phyloP scores from a whole-genome alignment of 2,329 filamentous ascomycete genomes.

The Fusarium multiceps region DNA sequence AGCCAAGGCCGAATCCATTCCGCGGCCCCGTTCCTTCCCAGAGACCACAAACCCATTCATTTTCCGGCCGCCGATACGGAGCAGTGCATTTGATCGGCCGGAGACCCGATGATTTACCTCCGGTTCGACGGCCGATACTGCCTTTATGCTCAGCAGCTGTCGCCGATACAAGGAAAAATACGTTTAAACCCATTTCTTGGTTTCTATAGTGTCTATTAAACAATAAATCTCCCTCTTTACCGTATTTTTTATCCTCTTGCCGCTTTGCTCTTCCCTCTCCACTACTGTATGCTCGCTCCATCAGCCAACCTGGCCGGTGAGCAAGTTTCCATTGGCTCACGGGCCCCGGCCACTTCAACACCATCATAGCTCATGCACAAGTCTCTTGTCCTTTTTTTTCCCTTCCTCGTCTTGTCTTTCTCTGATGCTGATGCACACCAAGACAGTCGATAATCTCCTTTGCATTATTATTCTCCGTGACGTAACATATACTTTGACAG shows the following conservation, averaged over 20 bases:
- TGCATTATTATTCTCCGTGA: not conserved
- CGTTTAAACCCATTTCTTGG: not conserved
- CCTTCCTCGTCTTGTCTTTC: not conserved
- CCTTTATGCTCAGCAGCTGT: not conserved
- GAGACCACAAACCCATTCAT: conserved; percentile 7
- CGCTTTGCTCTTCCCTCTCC: conserved; percentile 25
- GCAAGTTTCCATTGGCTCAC: conserved; percentile 60
- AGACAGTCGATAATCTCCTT: not conserved
- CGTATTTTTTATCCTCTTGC: conserved; percentile 9
- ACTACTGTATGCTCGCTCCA: conserved; percentile 36
- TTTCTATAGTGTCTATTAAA: not conserved
- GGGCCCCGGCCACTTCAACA: conserved; percentile 38
- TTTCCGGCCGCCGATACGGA: conserved; percentile 33
- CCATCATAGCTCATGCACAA: conserved; percentile 31
- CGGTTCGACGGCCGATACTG: conserved; percentile 23
- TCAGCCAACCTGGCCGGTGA: conserved; percentile 50
- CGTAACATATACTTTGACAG: conserved; percentile 2
- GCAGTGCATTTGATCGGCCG: conserved; percentile 22
- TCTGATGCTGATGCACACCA: conserved; percentile 1
- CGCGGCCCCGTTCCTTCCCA: conserved; percentile 27
- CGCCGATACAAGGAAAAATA: not conserved
- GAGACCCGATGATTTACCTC: conserved; percentile 20
- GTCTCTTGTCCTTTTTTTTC: conserved; percentile 4
- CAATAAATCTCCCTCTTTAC: not conserved
- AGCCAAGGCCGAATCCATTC: conserved; percentile 14